phyloP scores from a whole-genome alignment of 164 flowering plant genomes.

The Magnolia officinalis region DNA sequence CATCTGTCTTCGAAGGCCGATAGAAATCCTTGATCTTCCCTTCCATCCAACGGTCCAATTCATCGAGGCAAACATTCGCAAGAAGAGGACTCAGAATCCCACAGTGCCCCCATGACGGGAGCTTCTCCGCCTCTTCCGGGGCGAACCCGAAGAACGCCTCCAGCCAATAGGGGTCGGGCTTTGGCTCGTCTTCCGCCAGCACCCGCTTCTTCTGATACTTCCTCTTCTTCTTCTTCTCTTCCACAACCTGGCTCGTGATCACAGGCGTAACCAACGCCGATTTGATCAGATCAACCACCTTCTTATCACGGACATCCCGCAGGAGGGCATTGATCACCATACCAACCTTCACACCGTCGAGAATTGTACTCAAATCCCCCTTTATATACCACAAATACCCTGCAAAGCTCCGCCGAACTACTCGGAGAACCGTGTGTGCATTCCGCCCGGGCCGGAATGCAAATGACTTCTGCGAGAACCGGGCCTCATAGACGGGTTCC shows the following conservation, averaged over 20 bases:
- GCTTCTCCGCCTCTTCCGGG: slow-evolving; percentile 87
- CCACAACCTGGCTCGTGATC: slow-evolving; percentile 49
- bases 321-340: slow-evolving; percentile 74
- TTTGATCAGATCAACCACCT: slow-evolving; percentile 78
- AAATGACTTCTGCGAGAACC: slow-evolving; percentile 81
- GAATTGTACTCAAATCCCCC: slow-evolving; percentile 80
- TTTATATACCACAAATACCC: slow-evolving; percentile 93
- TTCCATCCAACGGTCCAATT: slow-evolving; percentile 90
- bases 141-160: slow-evolving; percentile 86
- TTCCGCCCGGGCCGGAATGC: slow-evolving; percentile 94
- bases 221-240: slow-evolving; percentile 54
- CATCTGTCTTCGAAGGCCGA: slow-evolving; percentile 81
- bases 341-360: slow-evolving; percentile 92
- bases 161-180: slow-evolving; percentile 96
- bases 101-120: slow-evolving; percentile 92
- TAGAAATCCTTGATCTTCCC: slow-evolving; percentile 78
- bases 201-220: slow-evolving; percentile 95
- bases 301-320: slow-evolving; percentile 94
- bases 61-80: slow-evolving; percentile 78
- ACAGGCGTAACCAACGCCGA: slow-evolving; percentile 77
- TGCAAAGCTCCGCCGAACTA: slow-evolving; percentile 78
- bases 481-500: slow-evolving; percentile 86
- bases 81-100: slow-evolving; percentile 87
- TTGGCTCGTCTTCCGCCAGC: slow-evolving; percentile 90
- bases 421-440: slow-evolving; percentile 78